phyloP scores from a whole-genome alignment of 352 stramenopile genomes.

The Blastocystis sp. region DNA sequence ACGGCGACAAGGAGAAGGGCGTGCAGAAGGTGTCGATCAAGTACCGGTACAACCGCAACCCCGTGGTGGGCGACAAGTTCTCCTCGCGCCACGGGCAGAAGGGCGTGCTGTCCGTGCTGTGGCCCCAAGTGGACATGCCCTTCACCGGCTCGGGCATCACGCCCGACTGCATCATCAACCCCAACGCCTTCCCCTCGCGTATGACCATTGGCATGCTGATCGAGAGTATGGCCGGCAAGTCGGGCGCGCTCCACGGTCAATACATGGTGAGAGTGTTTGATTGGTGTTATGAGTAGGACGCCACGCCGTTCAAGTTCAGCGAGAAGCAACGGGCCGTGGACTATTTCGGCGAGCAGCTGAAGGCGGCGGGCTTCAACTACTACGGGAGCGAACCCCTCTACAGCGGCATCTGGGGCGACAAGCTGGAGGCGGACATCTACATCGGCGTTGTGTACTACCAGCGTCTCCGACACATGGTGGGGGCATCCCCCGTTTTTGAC shows the following conservation, averaged over 20 bases:
- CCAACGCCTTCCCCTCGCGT: constrained; percentile 90
- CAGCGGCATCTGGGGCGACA: constrained; percentile 92
- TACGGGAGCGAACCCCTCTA: constrained; percentile 98
- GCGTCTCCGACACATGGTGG: constrained; percentile 98
- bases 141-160: constrained; percentile 97
- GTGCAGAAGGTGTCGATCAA: constrained; percentile 88
- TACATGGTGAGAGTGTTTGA: constrained; percentile 75
- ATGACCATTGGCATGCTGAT: constrained; percentile 98
- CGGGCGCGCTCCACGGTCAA: constrained; percentile 91
- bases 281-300: constrained; percentile 84
- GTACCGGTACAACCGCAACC: constrained; percentile 95
- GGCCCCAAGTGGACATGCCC: constrained; percentile 96
- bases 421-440: constrained; percentile 99
- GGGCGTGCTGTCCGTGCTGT: constrained; percentile 96
- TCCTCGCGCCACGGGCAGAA: constrained; percentile 97
- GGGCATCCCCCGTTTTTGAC: not conserved
- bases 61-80: constrained; percentile 99
- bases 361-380: constrained; percentile 92
- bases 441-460: constrained; percentile 99
- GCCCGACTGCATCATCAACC: constrained; percentile 99
- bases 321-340: constrained; percentile 96
- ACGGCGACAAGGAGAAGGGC: constrained; percentile 75
- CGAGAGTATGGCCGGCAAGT: constrained; percentile 98
- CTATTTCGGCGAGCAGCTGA: constrained; percentile 97
- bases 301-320: constrained; percentile 97